phyloP scores from a whole-genome alignment of 2,329 filamentous ascomycete genomes.

The Pestalotiopsis sp. region DNA sequence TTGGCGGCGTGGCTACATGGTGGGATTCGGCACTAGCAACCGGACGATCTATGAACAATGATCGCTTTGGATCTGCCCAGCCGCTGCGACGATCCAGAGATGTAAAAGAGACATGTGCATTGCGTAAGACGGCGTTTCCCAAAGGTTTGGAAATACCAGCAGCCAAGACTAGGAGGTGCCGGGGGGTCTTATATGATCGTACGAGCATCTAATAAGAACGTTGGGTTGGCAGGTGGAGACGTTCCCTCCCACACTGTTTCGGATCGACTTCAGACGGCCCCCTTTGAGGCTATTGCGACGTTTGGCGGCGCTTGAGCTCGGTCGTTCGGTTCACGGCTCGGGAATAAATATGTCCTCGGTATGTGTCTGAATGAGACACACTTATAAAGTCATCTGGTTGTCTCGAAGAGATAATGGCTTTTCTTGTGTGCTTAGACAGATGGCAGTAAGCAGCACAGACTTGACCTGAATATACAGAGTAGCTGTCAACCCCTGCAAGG shows the following conservation, averaged over 20 bases:
- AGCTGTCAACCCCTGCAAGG: too few species aligned
- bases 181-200: neutral
- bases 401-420: too few species aligned
- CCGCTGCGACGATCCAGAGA: constrained; percentile 2
- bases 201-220: neutral
- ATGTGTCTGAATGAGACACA: too few species aligned
- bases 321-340: neutral
- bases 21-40: neutral
- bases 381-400: too few species aligned
- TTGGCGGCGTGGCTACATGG: neutral
- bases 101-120: neutral
- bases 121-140: constrained; percentile 5
- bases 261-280: constrained; percentile 20
- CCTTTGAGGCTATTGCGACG: constrained; percentile 15
- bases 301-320: constrained; percentile 2
- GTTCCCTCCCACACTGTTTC: constrained; percentile 15
- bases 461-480: too few species aligned
- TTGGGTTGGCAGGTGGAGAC: constrained; percentile 17
- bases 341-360: neutral
- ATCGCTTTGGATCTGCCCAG: constrained; percentile 12
- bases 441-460: too few species aligned
- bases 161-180: neutral
- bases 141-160: neutral
- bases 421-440: too few species aligned
- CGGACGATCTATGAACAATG: constrained; percentile 11